Evolutionary conservation across 148 eudicot species (phyloP).

Genomic region (Rhododendron henanense): DNA sequence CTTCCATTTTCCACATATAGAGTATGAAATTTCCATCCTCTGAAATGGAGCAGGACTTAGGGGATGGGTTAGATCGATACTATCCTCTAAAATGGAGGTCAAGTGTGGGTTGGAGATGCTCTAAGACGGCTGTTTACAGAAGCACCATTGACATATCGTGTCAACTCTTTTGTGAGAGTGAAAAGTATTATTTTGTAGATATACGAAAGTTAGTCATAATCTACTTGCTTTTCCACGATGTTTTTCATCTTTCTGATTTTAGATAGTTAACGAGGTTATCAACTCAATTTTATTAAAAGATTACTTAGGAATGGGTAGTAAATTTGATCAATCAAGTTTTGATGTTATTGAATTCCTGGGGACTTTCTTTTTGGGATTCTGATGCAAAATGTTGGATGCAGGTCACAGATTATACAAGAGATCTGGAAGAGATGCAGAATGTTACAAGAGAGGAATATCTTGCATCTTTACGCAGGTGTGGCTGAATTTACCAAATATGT

Average conservation of each 20-base stretch:
- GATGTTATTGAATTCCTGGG: neutral
- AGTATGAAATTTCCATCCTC: neutral
- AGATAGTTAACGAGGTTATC: neutral
- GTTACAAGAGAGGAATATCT: constrained; percentile 96
- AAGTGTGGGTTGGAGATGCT: neutral
- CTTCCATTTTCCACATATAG: neutral
- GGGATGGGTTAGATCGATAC: neutral
- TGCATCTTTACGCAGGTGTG: constrained; percentile 88
- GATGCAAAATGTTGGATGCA: constrained; percentile 31
- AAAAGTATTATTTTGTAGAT: neutral
- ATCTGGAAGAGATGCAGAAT: constrained; percentile 98
- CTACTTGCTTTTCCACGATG: neutral
- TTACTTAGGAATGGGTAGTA: neutral
- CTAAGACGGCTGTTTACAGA: neutral
- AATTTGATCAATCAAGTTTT: neutral
- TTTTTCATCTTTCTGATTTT: neutral
- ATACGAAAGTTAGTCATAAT: neutral
- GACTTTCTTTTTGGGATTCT: neutral
- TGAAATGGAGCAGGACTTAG: neutral
- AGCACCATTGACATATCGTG: neutral
- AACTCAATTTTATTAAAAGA: neutral
- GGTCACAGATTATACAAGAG: constrained; percentile 92
- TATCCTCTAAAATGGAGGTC: neutral
- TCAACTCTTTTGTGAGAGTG: neutral
- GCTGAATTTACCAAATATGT: constrained; percentile 4